These are phyloP conservation scores for Yamadazyma ubonensis DNA, from an alignment of 805 yeast species.

Conservation along the genomic window DNA sequence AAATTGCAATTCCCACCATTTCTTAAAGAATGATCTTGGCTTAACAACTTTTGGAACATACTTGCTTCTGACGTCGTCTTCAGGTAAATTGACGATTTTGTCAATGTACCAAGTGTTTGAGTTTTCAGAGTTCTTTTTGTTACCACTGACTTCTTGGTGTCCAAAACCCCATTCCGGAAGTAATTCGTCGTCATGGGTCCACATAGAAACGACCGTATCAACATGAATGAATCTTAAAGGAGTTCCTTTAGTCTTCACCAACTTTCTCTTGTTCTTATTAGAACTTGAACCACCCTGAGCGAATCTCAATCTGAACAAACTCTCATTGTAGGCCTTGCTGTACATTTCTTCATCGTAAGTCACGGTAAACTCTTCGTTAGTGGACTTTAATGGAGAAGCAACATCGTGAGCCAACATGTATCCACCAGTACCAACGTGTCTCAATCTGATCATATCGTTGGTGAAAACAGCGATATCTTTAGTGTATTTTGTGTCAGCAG, in stretches of 20 bases:
- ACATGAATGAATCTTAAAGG: constrained; percentile 72
- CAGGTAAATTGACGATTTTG: constrained; percentile 54
- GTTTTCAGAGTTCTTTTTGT: constrained; percentile 69
- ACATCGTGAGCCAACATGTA: constrained; percentile 88
- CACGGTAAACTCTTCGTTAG: constrained; percentile 92
- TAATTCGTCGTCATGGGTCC: constrained; percentile 81
- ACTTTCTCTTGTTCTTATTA: constrained; percentile 45
- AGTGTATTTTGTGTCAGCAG: constrained; percentile 40
- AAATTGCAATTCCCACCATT: constrained; percentile 87
- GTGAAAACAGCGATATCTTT: constrained; percentile 55
- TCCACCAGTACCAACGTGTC: constrained; percentile 79
- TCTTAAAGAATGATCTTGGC: constrained; percentile 68
- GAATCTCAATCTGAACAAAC: constrained; percentile 73
- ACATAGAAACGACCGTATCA: constrained; percentile 87
- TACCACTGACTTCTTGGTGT: constrained; percentile 95
- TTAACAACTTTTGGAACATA: constrained; percentile 65
- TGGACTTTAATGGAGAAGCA: constrained; percentile 87
- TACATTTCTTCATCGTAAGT: constrained; percentile 59
- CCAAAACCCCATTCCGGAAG: constrained; percentile 94
- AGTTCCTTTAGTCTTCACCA: constrained; percentile 69
- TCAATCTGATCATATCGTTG: constrained; percentile 74
- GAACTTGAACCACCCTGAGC: constrained; percentile 33
- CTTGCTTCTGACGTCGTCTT: constrained; percentile 56
- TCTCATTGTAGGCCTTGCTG: constrained; percentile 56
- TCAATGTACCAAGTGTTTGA: constrained; percentile 79